phyloP scores from a whole-genome alignment of 257 asterid genomes.

The Solanum sitiens region DNA sequence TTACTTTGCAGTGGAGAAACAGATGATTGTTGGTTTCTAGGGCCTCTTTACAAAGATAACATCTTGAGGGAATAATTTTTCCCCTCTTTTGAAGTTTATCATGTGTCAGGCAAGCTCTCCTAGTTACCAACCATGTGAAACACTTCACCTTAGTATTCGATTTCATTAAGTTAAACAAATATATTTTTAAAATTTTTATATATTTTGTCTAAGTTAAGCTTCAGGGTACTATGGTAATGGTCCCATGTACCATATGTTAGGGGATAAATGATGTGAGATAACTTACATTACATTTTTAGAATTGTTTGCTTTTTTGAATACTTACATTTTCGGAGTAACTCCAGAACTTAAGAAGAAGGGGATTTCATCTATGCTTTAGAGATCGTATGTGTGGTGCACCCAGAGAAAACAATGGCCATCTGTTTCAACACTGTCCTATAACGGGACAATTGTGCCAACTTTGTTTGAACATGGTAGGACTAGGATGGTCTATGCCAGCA shows the following conservation, averaged over 20 bases:
- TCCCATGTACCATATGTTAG: neutral
- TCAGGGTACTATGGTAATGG: neutral
- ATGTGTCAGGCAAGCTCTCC: too few relatives aligned
- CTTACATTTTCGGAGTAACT: neutral
- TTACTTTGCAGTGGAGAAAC: too few relatives aligned
- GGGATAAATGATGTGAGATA: neutral
- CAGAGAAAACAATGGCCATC: too few relatives aligned
- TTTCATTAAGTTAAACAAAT: neutral
- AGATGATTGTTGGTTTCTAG: too few relatives aligned
- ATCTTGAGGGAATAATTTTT: too few relatives aligned
- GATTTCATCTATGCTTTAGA: neutral
- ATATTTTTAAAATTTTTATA: neutral
- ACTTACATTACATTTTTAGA: neutral
- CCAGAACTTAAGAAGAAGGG: neutral
- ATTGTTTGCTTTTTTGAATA: neutral
- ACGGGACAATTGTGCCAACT: neutral
- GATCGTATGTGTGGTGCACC: neutral
- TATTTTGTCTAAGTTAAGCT: neutral
- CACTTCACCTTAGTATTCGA: too few relatives aligned
- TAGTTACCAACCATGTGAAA: too few relatives aligned
- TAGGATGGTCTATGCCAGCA: neutral
- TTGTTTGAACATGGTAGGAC: neutral
- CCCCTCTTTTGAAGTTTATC: too few relatives aligned
- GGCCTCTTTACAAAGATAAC: too few relatives aligned
- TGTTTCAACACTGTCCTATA: too few relatives aligned